A percentile compares a stretch with the other conserved stretches of the same genome.
phyloP scores from a whole-genome alignment of 768 basidiomycete species.

The Daedalea quercina region DNA sequence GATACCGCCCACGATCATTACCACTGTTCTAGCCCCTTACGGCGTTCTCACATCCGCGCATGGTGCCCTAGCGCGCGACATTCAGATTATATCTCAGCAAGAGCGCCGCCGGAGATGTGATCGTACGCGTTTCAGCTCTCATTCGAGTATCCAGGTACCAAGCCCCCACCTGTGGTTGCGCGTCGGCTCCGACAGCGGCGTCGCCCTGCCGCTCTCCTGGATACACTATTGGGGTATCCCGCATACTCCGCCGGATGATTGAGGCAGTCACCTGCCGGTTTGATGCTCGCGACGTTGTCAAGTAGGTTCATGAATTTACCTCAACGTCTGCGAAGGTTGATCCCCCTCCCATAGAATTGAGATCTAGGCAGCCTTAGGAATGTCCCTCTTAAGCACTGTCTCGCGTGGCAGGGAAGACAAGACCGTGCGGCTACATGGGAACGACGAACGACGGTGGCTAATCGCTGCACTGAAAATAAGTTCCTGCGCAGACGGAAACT shows the following conservation, averaged over 20 bases:
- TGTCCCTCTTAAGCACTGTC: neutral
- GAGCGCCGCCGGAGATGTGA: neutral
- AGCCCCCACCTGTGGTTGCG: neutral
- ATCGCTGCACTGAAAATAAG: neutral
- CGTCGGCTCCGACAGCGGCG: neutral
- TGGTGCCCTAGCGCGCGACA: neutral
- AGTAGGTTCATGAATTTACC: slow-evolving; percentile 1
- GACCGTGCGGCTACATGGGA: neutral
- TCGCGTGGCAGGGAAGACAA: neutral
- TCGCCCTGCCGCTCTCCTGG: neutral
- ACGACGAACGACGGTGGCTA: neutral
- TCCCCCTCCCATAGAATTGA: neutral
- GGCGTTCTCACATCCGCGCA: neutral
- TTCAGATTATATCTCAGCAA: neutral
- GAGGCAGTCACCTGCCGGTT: neutral
- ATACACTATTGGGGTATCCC: neutral
- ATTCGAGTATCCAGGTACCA: neutral
- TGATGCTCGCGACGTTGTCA: neutral
- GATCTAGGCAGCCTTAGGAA: neutral
- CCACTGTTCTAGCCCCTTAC: neutral
- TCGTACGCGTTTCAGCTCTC: neutral
- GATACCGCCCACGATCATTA: neutral
- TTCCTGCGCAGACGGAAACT: neutral
- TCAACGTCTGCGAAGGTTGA: neutral
- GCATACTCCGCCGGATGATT: neutral